A percentile compares a stretch with the other conserved stretches of the same genome.
phyloP scores from a whole-genome alignment of 2,329 filamentous ascomycete species.

The Talaromyces rugulosus region DNA sequence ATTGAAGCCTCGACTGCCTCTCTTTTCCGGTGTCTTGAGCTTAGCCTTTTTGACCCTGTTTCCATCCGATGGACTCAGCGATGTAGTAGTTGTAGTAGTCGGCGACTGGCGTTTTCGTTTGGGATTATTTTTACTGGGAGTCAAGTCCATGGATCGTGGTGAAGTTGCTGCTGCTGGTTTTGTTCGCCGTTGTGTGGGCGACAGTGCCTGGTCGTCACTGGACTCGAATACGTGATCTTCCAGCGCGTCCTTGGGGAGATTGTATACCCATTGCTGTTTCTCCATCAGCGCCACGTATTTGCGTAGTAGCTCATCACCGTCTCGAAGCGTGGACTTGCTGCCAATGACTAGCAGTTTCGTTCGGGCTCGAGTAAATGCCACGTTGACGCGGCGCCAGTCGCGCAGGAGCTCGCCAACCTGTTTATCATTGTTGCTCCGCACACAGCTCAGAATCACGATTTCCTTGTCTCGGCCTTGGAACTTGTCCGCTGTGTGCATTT shows the following conservation, averaged over 20 bases:
- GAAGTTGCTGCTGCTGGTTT: slow-evolving; percentile 7
- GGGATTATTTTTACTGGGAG: slow-evolving; percentile 14
- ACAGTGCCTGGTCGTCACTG: slow-evolving; percentile 4
- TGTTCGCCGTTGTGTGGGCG: slow-evolving; percentile 19
- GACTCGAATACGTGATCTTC: slow-evolving; percentile 65
- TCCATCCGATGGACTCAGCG: slow-evolving; percentile 29
- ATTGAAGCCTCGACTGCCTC: slow-evolving; percentile 53
- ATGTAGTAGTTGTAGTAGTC: neutral
- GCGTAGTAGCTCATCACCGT: slow-evolving; percentile 67
- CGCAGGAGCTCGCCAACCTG: slow-evolving; percentile 86
- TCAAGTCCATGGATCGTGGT: slow-evolving; percentile 14
- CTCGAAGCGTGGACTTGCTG: slow-evolving; percentile 69
- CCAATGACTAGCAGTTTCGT: slow-evolving; percentile 89
- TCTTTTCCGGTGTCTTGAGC: slow-evolving; percentile 53
- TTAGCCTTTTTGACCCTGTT: slow-evolving; percentile 31
- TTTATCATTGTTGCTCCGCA: slow-evolving; percentile 76
- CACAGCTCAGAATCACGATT: slow-evolving; percentile 79
- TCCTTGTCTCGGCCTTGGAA: slow-evolving; percentile 97
- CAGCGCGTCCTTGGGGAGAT: slow-evolving; percentile 62
- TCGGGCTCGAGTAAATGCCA: slow-evolving; percentile 88
- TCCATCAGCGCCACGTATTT: slow-evolving; percentile 76
- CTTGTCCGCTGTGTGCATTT: slow-evolving; percentile 95
- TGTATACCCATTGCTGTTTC: slow-evolving; percentile 70
- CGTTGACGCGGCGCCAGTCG: slow-evolving; percentile 91
- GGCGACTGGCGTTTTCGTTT: slow-evolving; percentile 13